These are phyloP conservation scores for Erythrobasidium hasegawianum DNA, from an alignment of 1,284 basidiomycete genomes.

Conservation along the genomic window DNA sequence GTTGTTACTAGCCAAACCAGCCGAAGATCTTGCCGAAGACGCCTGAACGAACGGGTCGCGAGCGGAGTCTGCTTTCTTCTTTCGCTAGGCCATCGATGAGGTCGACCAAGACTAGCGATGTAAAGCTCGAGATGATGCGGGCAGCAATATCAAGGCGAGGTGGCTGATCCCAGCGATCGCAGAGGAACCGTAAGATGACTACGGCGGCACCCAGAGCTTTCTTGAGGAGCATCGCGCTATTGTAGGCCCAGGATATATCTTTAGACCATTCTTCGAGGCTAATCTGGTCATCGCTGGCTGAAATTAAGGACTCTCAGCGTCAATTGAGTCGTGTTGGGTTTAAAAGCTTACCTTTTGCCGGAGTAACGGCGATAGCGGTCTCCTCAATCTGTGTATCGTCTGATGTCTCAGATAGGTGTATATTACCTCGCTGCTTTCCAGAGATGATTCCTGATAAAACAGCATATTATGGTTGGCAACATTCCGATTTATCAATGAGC, in stretches of 20 bases:
- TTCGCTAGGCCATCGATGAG: slow-evolving; percentile 4
- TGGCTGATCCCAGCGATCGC: neutral
- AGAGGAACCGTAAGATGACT: neutral
- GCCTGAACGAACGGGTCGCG: neutral
- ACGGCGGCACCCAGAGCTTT: neutral
- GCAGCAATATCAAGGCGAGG: slow-evolving; percentile 1
- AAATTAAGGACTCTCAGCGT: neutral
- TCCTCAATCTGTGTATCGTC: too few species aligned
- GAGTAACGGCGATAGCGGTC: too few species aligned
- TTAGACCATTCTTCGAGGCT: slow-evolving; percentile 5
- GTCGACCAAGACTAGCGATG: slow-evolving; percentile 1
- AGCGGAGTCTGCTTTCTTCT: slow-evolving; percentile 6
- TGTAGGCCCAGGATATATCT: slow-evolving; percentile 9
- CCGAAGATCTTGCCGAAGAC: neutral
- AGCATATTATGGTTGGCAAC: too few species aligned
- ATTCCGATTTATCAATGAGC: too few species aligned
- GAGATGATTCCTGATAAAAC: too few species aligned
- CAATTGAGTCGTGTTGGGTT: too few species aligned
- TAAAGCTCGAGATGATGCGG: slow-evolving; percentile 1
- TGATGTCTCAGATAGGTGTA: too few species aligned
- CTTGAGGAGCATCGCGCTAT: neutral
- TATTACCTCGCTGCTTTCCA: too few species aligned
- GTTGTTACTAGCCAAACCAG: neutral
- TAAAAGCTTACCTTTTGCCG: too few species aligned
- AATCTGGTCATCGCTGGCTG: neutral